Conservation (phyloP, 2,329 filamentous ascomycete genomes). For the Ophiocordyceps camponoti-floridani region DNA sequence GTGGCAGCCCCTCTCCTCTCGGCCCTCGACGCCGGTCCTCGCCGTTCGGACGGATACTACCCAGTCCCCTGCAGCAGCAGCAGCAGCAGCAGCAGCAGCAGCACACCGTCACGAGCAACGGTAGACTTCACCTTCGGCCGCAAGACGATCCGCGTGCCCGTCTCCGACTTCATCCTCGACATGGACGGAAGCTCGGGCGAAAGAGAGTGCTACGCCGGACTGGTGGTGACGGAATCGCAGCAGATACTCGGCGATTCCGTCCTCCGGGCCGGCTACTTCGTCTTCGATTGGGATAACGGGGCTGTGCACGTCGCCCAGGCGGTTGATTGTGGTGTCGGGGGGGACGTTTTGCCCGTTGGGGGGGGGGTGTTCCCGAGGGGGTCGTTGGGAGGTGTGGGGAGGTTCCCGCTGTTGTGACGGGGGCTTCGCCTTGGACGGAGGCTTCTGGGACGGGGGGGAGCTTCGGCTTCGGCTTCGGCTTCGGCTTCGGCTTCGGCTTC, state of each 20-base stretch:
- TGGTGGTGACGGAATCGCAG: slow-evolving; percentile 19
- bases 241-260: slow-evolving; percentile 25
- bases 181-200: slow-evolving; percentile 9
- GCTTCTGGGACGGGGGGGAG: no score
- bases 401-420: slow-evolving; percentile 7
- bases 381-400: slow-evolving; percentile 17
- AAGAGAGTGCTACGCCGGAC: slow-evolving; percentile 22
- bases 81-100: no score
- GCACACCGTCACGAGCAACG: slow-evolving; percentile 12
- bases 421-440: no score
- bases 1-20: slow-evolving; percentile 24
- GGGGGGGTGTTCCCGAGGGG: slow-evolving; percentile 12
- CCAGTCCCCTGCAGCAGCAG: slow-evolving; percentile 21
- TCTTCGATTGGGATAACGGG: slow-evolving; percentile 27
- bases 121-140: slow-evolving; percentile 29
- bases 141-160: slow-evolving; percentile 22
- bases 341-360: slow-evolving; percentile 18
- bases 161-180: slow-evolving; percentile 31
- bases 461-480: no score
- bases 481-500: no score
- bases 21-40: slow-evolving; percentile 21
- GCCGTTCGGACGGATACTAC: slow-evolving; percentile 23
- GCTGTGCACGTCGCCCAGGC: slow-evolving; percentile 22
- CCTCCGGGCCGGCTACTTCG: slow-evolving; percentile 24
- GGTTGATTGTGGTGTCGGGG: slow-evolving; percentile 16